Evolutionary conservation across 805 yeast genomes (phyloP).

Genomic region (Spathaspora girioi): DNA sequence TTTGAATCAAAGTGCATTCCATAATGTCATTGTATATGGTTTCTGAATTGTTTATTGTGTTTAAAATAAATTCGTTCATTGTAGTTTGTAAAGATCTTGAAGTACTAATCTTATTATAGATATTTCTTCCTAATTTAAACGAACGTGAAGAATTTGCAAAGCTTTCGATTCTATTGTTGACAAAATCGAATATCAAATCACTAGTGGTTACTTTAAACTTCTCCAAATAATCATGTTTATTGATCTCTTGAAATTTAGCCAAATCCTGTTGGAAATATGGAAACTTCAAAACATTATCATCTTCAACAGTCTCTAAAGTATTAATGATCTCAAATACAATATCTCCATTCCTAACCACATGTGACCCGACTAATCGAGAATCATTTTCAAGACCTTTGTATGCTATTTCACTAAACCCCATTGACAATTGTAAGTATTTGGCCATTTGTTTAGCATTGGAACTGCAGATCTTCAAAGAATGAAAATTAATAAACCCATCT

Average conservation of each 20-base stretch:
- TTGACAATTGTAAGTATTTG: slow-evolving; percentile 44
- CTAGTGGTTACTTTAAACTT: slow-evolving; percentile 9
- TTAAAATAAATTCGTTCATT: slow-evolving; percentile 9
- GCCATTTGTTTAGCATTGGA: slow-evolving; percentile 72
- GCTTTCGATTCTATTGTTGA: slow-evolving; percentile 19
- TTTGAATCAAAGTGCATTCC: slow-evolving; percentile 15
- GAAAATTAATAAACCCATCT: slow-evolving; percentile 47
- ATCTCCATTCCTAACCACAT: slow-evolving; percentile 58
- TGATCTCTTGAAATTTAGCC: slow-evolving; percentile 16
- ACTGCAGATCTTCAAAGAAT: slow-evolving; percentile 66
- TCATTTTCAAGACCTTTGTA: slow-evolving; percentile 69
- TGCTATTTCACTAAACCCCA: slow-evolving; percentile 66
- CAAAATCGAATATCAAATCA: slow-evolving; percentile 39
- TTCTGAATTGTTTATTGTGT: slow-evolving; percentile 15
- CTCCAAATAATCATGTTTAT: slow-evolving; percentile 12
- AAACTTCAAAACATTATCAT: slow-evolving; percentile 10
- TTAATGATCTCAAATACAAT: slow-evolving; percentile 48
- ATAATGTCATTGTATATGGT: slow-evolving; percentile 13
- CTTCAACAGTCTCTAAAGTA: slow-evolving; percentile 27
- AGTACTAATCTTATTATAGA: slow-evolving; percentile 10
- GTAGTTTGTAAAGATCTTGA: slow-evolving; percentile 11
- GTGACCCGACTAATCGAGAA: slow-evolving; percentile 48
- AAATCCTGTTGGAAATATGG: slow-evolving; percentile 12
- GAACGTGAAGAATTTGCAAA: slow-evolving; percentile 1
- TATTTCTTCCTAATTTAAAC: slow-evolving; percentile 7